phyloP scores from a whole-genome alignment of 441 rosid genomes.

The Erodium texanum region DNA sequence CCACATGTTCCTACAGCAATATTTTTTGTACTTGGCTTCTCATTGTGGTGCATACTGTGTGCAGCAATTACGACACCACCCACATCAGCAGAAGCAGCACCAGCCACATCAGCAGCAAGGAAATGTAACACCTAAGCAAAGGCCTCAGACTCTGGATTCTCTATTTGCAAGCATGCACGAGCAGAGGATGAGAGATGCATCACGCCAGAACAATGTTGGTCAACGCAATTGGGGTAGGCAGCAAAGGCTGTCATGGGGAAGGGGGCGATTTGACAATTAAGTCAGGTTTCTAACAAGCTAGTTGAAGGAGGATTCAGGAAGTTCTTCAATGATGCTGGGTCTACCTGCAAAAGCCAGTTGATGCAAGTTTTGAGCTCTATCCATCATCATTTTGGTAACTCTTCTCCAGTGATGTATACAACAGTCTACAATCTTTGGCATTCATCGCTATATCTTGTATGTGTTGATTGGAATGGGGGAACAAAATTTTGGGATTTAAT shows the following conservation, averaged over 20 bases:
- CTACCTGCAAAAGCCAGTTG: constrained; percentile 19
- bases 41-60: too few relatives aligned
- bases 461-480: background rate
- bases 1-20: too few relatives aligned
- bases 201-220: constrained; percentile 26
- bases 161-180: constrained; percentile 72
- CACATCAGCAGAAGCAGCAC: constrained; percentile 9
- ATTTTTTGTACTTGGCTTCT: too few relatives aligned
- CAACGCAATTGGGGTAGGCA: constrained; percentile 15
- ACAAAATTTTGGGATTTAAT: background rate
- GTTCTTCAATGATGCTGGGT: constrained; percentile 14
- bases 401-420: background rate
- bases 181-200: constrained; percentile 46
- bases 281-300: background rate
- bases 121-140: constrained; percentile 34
- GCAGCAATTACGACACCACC: constrained; percentile 22
- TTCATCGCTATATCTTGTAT: background rate
- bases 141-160: constrained; percentile 73
- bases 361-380: background rate
- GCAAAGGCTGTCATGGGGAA: constrained; percentile 43
- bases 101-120: constrained; percentile 30
- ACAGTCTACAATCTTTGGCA: background rate
- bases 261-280: constrained; percentile 37
- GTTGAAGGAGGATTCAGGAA: background rate
- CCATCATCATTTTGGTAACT: background rate